phyloP scores from a whole-genome alignment of 2,329 filamentous ascomycete species.

The Colletotrichum filicis region DNA sequence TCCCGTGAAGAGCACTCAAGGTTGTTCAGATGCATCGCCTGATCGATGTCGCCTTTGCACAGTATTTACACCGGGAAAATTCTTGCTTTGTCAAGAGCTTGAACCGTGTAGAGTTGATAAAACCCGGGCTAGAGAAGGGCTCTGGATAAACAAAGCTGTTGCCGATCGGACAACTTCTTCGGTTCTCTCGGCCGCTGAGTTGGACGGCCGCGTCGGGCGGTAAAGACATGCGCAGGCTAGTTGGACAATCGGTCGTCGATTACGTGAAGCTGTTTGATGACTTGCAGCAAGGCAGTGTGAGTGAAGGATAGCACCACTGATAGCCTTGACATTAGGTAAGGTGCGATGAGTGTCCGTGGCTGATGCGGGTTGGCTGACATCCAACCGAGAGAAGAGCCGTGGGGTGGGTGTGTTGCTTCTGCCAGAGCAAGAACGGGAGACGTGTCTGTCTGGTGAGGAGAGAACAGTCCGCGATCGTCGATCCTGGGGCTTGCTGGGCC shows the following conservation, averaged over 20 bases:
- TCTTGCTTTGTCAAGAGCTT: background rate
- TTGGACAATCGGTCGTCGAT: background rate
- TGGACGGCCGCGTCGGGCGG: slow-evolving; percentile 8
- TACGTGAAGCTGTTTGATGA: slow-evolving; percentile 3
- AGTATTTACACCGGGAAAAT: background rate
- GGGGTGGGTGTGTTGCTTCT: background rate
- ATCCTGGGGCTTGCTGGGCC: background rate
- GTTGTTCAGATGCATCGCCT: background rate
- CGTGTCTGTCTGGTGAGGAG: background rate
- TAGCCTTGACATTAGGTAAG: slow-evolving; percentile 2
- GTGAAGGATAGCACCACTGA: background rate
- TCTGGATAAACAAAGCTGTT: background rate
- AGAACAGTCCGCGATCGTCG: slow-evolving; percentile 3
- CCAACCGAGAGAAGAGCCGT: background rate
- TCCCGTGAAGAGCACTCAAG: background rate
- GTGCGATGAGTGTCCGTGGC: background rate
- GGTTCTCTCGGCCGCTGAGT: background rate
- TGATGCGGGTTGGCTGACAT: slow-evolving; percentile 7
- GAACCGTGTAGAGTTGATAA: background rate
- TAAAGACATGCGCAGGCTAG: background rate
- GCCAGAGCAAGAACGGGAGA: background rate
- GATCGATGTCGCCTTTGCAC: background rate
- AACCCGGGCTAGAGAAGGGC: background rate
- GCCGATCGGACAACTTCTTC: background rate
- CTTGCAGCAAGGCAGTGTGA: slow-evolving; percentile 10